phyloP scores from a whole-genome alignment of 1,284 basidiomycete genomes.

The Malassezia psittaci region DNA sequence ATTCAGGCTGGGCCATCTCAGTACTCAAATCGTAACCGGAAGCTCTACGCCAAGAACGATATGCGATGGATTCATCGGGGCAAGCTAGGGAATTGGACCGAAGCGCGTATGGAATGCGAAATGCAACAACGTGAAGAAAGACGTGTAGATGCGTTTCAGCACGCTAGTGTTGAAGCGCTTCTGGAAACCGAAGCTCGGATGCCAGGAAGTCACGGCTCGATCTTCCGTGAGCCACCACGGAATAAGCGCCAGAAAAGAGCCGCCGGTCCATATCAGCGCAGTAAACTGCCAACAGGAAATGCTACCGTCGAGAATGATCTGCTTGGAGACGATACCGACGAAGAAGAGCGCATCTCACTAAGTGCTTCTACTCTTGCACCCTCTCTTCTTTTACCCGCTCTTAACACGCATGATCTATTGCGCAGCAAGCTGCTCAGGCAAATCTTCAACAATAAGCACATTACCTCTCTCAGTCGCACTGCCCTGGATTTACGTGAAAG shows the following conservation, averaged over 20 bases:
- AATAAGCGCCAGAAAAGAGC: not conserved
- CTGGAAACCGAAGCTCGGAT: constrained; percentile 13
- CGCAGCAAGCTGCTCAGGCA: constrained; percentile 41
- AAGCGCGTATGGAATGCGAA: constrained; percentile 39
- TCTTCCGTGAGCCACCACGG: not conserved
- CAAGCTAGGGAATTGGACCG: constrained; percentile 41
- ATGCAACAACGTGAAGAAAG: constrained; percentile 26
- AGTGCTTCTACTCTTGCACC: constrained; percentile 25
- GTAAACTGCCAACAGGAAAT: not conserved
- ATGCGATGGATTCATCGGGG: constrained; percentile 38
- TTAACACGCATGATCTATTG: constrained; percentile 34
- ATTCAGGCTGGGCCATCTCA: constrained; percentile 5
- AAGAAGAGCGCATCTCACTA: not conserved
- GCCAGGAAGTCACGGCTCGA: constrained; percentile 7
- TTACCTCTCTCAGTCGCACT: constrained; percentile 40
- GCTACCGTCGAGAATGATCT: not conserved
- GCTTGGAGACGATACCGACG: not conserved
- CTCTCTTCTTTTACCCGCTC: constrained; percentile 38
- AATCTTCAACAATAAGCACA: constrained; percentile 45
- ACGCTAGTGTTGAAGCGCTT: constrained; percentile 31
- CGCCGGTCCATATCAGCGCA: not conserved
- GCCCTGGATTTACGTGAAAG: constrained; percentile 45
- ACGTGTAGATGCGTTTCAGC: constrained; percentile 29
- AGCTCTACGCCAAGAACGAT: constrained; percentile 32
- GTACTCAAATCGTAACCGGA: constrained; percentile 40